Percentiles rank a stretch among this genome's conserved stretches.
Conservation (phyloP, 805 yeast species). For the Torulaspora quercuum region DNA sequence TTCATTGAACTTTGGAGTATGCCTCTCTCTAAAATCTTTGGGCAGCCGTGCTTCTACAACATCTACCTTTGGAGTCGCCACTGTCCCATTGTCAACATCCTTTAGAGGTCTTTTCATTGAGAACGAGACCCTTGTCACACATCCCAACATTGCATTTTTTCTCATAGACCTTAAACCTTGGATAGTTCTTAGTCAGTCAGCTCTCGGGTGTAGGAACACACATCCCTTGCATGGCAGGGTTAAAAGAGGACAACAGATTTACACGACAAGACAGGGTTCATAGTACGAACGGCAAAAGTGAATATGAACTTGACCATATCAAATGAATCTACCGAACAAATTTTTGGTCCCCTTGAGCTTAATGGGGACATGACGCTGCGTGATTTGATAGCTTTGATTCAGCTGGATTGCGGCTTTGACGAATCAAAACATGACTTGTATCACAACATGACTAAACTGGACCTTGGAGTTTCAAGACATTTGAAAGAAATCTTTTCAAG, state of each 20-base stretch:
- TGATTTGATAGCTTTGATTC: constrained; percentile 71
- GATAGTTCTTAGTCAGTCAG: too few relatives aligned
- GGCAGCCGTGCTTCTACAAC: constrained; percentile 30
- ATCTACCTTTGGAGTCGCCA: too few relatives aligned
- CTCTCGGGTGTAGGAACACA: too few relatives aligned
- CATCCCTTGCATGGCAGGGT: too few relatives aligned
- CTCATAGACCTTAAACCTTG: too few relatives aligned
- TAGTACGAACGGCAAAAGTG: neutral
- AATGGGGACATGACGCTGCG: constrained; percentile 57
- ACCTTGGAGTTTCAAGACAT: constrained; percentile 32
- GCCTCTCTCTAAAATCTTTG: constrained; percentile 24
- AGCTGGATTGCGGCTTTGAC: constrained; percentile 60
- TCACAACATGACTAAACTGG: constrained; percentile 45
- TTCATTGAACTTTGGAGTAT: constrained; percentile 35
- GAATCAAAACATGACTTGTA: constrained; percentile 47
- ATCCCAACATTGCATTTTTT: too few relatives aligned
- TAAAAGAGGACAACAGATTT: too few relatives aligned
- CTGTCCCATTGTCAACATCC: constrained; percentile 3
- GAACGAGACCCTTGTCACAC: too few relatives aligned
- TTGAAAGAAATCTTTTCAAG: constrained; percentile 47
- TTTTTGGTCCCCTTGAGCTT: constrained; percentile 54
- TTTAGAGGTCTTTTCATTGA: constrained; percentile 15
- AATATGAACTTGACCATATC: constrained; percentile 56
- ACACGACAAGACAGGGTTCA: too few relatives aligned
- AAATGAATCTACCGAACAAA: constrained; percentile 46